Evolutionary conservation across 1,284 basidiomycete genomes (phyloP).

Genomic region (Ceratobasidium sp.): DNA sequence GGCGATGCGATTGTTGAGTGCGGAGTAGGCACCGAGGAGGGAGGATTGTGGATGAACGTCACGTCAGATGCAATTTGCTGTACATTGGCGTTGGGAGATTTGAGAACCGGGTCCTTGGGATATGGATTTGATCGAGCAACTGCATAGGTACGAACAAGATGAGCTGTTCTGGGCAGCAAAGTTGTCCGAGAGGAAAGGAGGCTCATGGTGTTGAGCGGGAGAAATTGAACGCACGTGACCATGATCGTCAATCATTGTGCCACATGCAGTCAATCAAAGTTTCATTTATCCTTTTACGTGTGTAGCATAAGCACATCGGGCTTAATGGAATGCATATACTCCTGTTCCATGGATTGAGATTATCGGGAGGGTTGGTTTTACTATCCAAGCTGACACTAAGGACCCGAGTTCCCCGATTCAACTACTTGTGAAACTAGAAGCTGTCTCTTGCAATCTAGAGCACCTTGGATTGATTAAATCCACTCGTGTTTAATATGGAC

Average conservation of each 20-base stretch:
- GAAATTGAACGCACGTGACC: constrained; percentile 14
- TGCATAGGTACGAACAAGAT: constrained; percentile 23
- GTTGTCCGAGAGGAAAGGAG: neutral
- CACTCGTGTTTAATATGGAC: no score
- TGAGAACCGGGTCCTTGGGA: constrained; percentile 64
- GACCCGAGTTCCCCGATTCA: no score
- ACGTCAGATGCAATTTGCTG: constrained; percentile 63
- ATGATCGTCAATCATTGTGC: neutral
- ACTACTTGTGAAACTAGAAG: no score
- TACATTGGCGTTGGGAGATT: constrained; percentile 60
- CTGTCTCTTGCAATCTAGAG: no score
- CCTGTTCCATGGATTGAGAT: neutral
- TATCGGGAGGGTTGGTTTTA: neutral
- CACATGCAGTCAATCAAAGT: neutral
- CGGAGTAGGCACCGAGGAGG: constrained; percentile 71
- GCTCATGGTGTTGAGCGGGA: constrained; percentile 6
- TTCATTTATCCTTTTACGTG: neutral
- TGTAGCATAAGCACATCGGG: neutral
- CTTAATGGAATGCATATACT: neutral
- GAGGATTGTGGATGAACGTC: constrained; percentile 79
- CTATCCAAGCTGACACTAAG: no score
- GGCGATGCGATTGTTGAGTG: constrained; percentile 70
- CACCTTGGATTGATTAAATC: no score
- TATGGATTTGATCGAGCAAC: constrained; percentile 39
- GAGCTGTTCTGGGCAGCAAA: neutral